Percentiles rank a stretch among this genome's conserved stretches.
These are phyloP conservation scores for Beverwykella pulmonaria DNA, from an alignment of 495 filamentous ascomycete species.

Conservation along the genomic window DNA sequence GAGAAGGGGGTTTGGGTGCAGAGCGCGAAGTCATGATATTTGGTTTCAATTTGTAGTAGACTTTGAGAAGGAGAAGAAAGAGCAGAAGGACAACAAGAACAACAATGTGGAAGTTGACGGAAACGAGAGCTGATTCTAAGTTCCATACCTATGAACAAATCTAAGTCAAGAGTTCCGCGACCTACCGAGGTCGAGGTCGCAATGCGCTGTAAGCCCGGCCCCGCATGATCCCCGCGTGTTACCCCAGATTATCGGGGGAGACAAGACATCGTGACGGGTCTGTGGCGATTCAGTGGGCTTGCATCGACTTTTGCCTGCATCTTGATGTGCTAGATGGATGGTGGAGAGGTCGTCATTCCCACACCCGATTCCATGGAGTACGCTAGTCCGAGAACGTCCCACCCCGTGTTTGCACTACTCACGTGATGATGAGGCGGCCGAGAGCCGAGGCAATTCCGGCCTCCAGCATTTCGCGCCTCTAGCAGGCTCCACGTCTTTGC, in stretches of 20 bases:
- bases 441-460: conserved; percentile 24
- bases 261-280: background rate
- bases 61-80: background rate
- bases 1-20: background rate
- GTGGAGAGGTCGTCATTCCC: background rate
- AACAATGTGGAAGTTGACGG: background rate
- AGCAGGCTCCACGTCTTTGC: background rate
- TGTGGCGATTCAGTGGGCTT: background rate
- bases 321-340: background rate
- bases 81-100: background rate
- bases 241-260: background rate
- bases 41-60: background rate
- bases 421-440: background rate
- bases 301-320: background rate
- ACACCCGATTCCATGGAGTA: background rate
- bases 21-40: background rate
- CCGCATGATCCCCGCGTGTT: background rate
- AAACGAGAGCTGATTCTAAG: background rate
- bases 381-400: background rate
- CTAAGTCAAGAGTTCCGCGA: background rate
- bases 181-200: background rate
- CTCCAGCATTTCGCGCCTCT: conserved; percentile 11
- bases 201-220: background rate
- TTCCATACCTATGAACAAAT: background rate
- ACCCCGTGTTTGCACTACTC: background rate